Evolutionary conservation across 139 green algal genomes (phyloP), one percentile per base, ranked within the genome.

Genomic region (Microglena sp.): DNA sequence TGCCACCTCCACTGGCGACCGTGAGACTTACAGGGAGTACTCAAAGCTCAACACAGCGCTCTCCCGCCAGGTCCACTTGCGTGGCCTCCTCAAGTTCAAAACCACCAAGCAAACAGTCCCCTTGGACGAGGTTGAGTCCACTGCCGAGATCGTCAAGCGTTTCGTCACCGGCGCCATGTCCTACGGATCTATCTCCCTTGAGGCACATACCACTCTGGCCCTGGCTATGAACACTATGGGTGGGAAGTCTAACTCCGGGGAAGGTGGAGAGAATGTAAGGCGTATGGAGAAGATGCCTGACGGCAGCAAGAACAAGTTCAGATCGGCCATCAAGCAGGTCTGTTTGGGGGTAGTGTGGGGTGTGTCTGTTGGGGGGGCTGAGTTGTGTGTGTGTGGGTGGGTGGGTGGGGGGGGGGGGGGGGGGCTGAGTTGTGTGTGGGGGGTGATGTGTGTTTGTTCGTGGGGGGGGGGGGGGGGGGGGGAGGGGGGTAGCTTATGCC

Each of bases 141-240:
- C 89, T 0, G 66, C 67, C 3, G 64, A 86, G 33, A 97, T 97
- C 58, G 88, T 96, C 28, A 95, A 95, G 77, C 74, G 91, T 34
- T 97, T 97, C 67, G 84, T 84, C 54, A 96, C 90, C 15, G 90
- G 75, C 24, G 75, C 75, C 62, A 82, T 82, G 75, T 70, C 53
- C 21, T 82, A 82, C 64, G 75, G 75, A 66, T 66, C 35, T 58
- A 97, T 97, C 74, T 89, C 75, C 3, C 77, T 97, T 33, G 91
- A 97, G 80, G 84, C 91, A 2, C 91, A 97, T 77, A 90, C 86
- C 45, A 95, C 88, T 0, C 78, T 97, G 57, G 91, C 91, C 30
- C 68, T 93, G 32, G 91, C 91, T 46, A 97, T 97, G 92, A 97
- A 97, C 82, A 77, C 77, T 31, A 80, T 97, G 1, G 92, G 92